Conservation (phyloP, 2,329 filamentous ascomycete genomes). For the Lasiodiplodia gonubiensis region DNA sequence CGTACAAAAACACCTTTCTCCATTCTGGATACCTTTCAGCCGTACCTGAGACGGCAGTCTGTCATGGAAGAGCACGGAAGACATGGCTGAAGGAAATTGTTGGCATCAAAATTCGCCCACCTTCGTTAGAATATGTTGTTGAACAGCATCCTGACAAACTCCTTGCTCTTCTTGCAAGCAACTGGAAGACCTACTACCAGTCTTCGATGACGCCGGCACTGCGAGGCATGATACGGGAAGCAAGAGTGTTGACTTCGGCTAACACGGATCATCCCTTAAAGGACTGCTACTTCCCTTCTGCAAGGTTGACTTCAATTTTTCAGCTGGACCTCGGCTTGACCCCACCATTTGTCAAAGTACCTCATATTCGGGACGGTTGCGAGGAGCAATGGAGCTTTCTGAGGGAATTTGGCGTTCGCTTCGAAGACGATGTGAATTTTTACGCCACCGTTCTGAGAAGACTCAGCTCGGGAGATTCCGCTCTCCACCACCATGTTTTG, state of each 20-base stretch:
- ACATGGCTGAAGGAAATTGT: not conserved
- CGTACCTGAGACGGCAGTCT: not conserved
- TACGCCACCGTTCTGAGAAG: not conserved
- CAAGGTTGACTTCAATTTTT: not conserved
- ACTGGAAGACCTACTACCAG: not conserved
- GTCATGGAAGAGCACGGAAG: not conserved
- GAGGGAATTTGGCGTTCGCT: not conserved
- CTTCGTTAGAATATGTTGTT: not conserved
- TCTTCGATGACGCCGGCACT: not conserved
- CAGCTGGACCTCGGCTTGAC: not conserved
- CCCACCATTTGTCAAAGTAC: not conserved
- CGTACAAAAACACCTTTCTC: not conserved
- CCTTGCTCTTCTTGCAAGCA: not conserved
- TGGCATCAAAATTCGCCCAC: not conserved
- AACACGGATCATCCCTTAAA: not conserved
- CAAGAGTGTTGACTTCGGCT: not conserved
- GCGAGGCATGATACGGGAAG: not conserved
- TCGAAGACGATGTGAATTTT: not conserved
- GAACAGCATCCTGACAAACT: not conserved
- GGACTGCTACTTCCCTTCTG: not conserved
- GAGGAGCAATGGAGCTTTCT: not conserved
- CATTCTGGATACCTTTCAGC: not conserved
- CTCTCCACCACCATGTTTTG: too few species aligned
- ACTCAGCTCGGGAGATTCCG: too few species aligned
- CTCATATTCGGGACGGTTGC: not conserved